Evolutionary conservation across 495 filamentous ascomycete species (phyloP), one percentile per base, ranked within the genome.

Genomic region (Friedmanniomyces simplex): DNA sequence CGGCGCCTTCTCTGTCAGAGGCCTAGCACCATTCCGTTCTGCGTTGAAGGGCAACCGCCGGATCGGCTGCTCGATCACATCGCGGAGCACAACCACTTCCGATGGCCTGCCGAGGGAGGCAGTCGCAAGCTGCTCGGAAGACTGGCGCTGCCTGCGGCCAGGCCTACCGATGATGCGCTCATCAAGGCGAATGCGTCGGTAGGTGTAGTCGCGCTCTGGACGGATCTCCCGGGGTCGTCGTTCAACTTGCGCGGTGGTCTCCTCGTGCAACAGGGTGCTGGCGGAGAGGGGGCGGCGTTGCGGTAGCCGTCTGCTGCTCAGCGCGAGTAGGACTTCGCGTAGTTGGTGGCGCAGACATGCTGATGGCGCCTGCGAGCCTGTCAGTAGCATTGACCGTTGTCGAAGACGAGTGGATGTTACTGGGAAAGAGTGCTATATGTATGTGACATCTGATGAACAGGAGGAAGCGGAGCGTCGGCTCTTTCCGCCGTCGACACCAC

Each of bases 41-140:
- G n/a, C n/a, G n/a, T n/a, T n/a, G n/a, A n/a, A n/a, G n/a, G n/a
- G n/a, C n/a, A n/a, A n/a, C n/a, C n/a, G n/a, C n/a, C n/a, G n/a
- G n/a, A n/a, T n/a, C 39, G 51, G 16, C 18, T 43, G 34, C 14
- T 64, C 58, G 0, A 42, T 25, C 4, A 59, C 53, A 36, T 66
- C 63, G 2, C 52, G 56, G 12, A 66, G 37, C 24, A 66, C 42
- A 47, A 63, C 49, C 11, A 66, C 57, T 21, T 66, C 56, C 1
- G 55, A 50, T 4, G 63, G 63, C 61, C 56, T 55, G 11, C 51
- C 52, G 34, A 66, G 48, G 6, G 63, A 50, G 16, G 42, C 50
- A 2, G 52, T 57, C 14, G 34, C 47, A 22, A 66, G 41, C 22
- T 18, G 20, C 47, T 50, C 57, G 20, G 61, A 54, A 1, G 28